Conservation (phyloP, 371 early-diverging fungal genomes). For the Choanephora cucurbitarum region DNA sequence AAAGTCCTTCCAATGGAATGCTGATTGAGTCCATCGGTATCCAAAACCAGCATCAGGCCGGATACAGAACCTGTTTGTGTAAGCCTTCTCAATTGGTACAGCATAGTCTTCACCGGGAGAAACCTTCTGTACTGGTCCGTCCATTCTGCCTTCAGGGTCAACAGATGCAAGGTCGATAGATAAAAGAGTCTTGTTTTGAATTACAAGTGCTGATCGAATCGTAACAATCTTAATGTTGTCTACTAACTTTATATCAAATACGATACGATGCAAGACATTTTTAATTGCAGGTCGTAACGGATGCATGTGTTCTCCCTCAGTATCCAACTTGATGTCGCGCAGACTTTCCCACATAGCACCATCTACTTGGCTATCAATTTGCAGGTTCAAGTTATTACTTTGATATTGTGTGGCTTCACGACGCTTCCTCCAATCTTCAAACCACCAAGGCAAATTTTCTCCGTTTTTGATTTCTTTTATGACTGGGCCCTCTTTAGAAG, state of each 20-base stretch:
- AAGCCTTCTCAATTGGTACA: conserved; percentile 86
- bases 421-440: conserved; percentile 93
- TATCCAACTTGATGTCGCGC: conserved; percentile 85
- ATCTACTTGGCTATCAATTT: conserved; percentile 65
- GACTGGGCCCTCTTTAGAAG: conserved; percentile 60
- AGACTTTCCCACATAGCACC: conserved; percentile 91
- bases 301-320: conserved; percentile 80
- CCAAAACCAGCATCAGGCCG: conserved; percentile 87
- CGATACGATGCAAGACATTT: conserved; percentile 79
- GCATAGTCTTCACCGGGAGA: conserved; percentile 83
- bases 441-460: conserved; percentile 86
- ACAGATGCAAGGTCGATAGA: conserved; percentile 82
- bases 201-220: conserved; percentile 81
- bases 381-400: conserved; percentile 78
- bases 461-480: conserved; percentile 73
- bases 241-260: conserved; percentile 83
- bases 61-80: conserved; percentile 74
- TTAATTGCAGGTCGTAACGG: conserved; percentile 78
- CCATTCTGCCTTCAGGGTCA: conserved; percentile 61
- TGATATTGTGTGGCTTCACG: conserved; percentile 61
- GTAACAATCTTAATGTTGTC: conserved; percentile 92
- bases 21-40: conserved; percentile 71
- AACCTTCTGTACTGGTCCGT: conserved; percentile 50
- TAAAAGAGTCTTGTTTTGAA: conserved; percentile 81
- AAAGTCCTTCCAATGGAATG: conserved; percentile 75